Percentiles rank a stretch among this genome's conserved stretches.
Conservation (phyloP, 1,139 yeast species). For the Blastobotrys apis region DNA sequence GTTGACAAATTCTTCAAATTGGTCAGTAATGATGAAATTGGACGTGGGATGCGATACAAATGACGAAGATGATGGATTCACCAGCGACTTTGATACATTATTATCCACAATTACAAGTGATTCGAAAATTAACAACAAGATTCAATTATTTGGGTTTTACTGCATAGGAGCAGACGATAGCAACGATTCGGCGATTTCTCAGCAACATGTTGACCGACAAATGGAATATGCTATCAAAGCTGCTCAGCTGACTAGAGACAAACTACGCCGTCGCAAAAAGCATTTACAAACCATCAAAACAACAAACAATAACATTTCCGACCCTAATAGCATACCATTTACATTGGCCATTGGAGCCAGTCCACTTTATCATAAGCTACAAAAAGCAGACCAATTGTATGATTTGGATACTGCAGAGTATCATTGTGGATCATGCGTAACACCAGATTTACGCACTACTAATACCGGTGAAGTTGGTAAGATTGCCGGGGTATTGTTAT, state of each 20-base stretch:
- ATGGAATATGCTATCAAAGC: constrained; percentile 52
- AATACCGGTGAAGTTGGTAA: constrained; percentile 42
- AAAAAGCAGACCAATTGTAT: constrained; percentile 4
- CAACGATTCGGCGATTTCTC: constrained; percentile 44
- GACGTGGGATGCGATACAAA: constrained; percentile 22
- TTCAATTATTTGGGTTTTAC: constrained; percentile 55
- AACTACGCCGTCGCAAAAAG: constrained; percentile 26
- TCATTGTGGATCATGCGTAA: constrained; percentile 73
- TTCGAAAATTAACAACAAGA: constrained; percentile 37
- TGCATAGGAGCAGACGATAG: constrained; percentile 67
- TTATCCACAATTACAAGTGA: constrained; percentile 33
- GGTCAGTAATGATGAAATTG: constrained; percentile 30
- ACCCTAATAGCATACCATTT: constrained; percentile 14
- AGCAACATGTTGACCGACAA: constrained; percentile 48
- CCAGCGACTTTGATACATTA: constrained; percentile 28
- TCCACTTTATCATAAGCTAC: constrained; percentile 48
- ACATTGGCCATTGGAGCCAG: constrained; percentile 64
- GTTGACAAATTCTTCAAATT: constrained; percentile 24
- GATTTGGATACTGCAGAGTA: constrained; percentile 50
- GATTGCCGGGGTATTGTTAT: constrained; percentile 53
- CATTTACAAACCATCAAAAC: constrained; percentile 14
- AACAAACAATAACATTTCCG: constrained; percentile 11
- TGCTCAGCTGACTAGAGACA: constrained; percentile 32
- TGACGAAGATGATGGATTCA: background rate
- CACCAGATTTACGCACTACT: constrained; percentile 73